These are phyloP conservation scores for Capillidium rhysosporum DNA, from an alignment of 371 early-diverging fungal genomes.

Conservation along the genomic window DNA sequence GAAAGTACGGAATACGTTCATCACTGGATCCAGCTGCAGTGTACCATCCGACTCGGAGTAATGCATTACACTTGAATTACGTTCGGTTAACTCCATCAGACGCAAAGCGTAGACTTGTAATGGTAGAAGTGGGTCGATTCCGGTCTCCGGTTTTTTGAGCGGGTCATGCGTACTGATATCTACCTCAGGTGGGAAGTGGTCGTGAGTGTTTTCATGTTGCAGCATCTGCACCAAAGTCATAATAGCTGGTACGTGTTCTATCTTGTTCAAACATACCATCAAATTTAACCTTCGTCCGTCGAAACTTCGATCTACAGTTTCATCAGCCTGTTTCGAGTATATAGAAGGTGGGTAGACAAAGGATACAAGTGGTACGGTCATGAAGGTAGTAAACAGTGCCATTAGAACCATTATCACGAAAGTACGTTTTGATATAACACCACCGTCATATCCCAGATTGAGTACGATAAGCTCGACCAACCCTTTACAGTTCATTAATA, in stretches of 20 bases:
- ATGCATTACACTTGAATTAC: conserved; percentile 50
- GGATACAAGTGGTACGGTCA: conserved; percentile 43
- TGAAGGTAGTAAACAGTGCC: conserved; percentile 64
- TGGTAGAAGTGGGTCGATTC: not conserved
- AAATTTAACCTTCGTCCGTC: conserved; percentile 7
- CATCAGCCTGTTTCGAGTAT: not conserved
- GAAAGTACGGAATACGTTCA: conserved; percentile 54
- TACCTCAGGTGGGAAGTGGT: not conserved
- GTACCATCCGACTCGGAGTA: conserved; percentile 31
- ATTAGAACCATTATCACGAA: conserved; percentile 78
- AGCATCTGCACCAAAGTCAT: conserved; percentile 43
- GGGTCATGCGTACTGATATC: not conserved
- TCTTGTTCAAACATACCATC: conserved; percentile 35
- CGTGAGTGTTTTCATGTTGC: conserved; percentile 11
- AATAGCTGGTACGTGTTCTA: conserved; percentile 42
- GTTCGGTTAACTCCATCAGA: conserved; percentile 42
- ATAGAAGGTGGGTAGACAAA: conserved; percentile 28
- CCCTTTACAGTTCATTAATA: conserved; percentile 90
- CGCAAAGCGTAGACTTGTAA: conserved; percentile 31
- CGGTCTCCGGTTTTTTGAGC: not conserved
- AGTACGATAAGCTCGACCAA: conserved; percentile 86
- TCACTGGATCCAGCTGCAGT: conserved; percentile 35
- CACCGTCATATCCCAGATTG: conserved; percentile 71
- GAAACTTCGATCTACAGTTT: not conserved
- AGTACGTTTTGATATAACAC: conserved; percentile 48